phyloP scores from a whole-genome alignment of 371 early-diverging fungal species.

The Chytridiales sp. region DNA sequence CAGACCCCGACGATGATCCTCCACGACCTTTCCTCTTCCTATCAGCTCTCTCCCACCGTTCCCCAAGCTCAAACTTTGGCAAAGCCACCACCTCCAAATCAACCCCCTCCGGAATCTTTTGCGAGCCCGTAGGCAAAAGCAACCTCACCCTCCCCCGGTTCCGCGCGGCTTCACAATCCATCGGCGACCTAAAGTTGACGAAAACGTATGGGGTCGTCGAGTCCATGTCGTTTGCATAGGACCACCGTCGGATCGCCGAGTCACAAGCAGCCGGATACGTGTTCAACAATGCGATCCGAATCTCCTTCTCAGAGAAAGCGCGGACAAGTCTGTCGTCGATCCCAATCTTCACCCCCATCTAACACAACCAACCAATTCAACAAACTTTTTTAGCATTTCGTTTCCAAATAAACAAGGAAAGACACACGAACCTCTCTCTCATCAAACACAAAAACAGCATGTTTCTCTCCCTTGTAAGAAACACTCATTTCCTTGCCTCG shows the following conservation, averaged over 20 bases:
- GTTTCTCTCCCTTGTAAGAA: conserved; percentile 4
- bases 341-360: conserved; percentile 19
- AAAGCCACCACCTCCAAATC: too few relatives aligned
- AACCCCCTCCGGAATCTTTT: too few relatives aligned
- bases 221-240: not conserved
- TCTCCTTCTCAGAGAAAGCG: conserved; percentile 3
- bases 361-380: not conserved
- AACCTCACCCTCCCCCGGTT: conserved; percentile 6
- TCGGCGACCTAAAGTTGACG: conserved; percentile 15
- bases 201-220: conserved; percentile 13
- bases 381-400: not conserved
- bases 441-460: conserved; percentile 12
- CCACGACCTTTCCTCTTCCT: too few relatives aligned
- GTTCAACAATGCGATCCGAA: conserved; percentile 6
- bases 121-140: too few relatives aligned
- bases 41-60: too few relatives aligned
- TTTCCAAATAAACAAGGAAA: conserved; percentile 3
- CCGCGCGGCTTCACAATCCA: conserved; percentile 9
- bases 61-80: too few relatives aligned
- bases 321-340: conserved; percentile 5
- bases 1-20: too few relatives aligned
- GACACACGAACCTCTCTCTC: conserved; percentile 10
- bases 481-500: conserved; percentile 6
- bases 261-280: conserved; percentile 13
- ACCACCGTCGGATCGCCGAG: conserved; percentile 10